Conservation (phyloP, 2,329 filamentous ascomycete species). For the Aspergillus sergii region DNA sequence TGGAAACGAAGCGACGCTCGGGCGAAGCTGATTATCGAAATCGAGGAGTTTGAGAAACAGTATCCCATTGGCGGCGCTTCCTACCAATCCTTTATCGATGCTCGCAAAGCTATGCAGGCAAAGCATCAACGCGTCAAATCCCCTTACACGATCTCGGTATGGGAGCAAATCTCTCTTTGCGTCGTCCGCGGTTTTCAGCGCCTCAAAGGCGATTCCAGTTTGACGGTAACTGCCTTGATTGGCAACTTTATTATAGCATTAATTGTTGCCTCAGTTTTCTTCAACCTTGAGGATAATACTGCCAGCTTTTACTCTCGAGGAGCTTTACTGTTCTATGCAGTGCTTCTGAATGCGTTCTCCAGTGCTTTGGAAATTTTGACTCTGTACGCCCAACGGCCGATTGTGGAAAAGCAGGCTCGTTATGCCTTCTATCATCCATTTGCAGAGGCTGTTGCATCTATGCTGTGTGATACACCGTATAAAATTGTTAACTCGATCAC, state of each 20-base stretch:
- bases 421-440: slow-evolving; percentile 91
- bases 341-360: slow-evolving; percentile 9
- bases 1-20: slow-evolving; percentile 56
- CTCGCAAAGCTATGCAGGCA: slow-evolving; percentile 27
- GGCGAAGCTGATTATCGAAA: slow-evolving; percentile 34
- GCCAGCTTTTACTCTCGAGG: slow-evolving; percentile 17
- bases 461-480: slow-evolving; percentile 83
- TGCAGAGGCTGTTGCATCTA: slow-evolving; percentile 83
- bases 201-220: slow-evolving; percentile 15
- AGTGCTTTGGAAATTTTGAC: slow-evolving; percentile 16
- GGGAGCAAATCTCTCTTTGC: slow-evolving; percentile 16
- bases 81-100: slow-evolving; percentile 37
- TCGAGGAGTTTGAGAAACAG: slow-evolving; percentile 37
- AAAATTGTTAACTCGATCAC: slow-evolving; percentile 73
- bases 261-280: slow-evolving; percentile 19
- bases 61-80: slow-evolving; percentile 32
- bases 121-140: slow-evolving; percentile 12
- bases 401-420: slow-evolving; percentile 85
- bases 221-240: slow-evolving; percentile 10
- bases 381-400: slow-evolving; percentile 78
- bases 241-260: slow-evolving; percentile 14
- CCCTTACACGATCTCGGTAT: slow-evolving; percentile 17
- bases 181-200: slow-evolving; percentile 16
- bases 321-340: slow-evolving; percentile 12
- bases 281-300: slow-evolving; percentile 10